Percentiles rank a stretch among this genome's conserved stretches.
Conservation (phyloP, 2,329 filamentous ascomycete species). For the Coleophoma eucalyptorum region DNA sequence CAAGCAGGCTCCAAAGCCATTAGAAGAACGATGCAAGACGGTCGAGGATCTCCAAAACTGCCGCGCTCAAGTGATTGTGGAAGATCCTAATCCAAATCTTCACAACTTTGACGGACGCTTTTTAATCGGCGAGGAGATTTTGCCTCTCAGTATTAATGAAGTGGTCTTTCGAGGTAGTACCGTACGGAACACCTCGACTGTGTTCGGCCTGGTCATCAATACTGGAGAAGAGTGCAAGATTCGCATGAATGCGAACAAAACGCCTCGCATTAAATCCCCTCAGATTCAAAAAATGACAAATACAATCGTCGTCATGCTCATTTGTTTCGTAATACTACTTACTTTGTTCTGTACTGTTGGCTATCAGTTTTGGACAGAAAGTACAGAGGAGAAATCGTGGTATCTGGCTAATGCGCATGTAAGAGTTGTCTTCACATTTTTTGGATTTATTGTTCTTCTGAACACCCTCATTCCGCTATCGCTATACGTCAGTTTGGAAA, state of each 20-base stretch:
- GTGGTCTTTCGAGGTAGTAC: constrained; percentile 85
- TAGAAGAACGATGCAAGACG: constrained; percentile 56
- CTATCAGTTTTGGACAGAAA: constrained; percentile 67
- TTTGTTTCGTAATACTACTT: constrained; percentile 72
- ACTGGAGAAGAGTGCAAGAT: constrained; percentile 95
- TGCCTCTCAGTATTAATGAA: constrained; percentile 74
- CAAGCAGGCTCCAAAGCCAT: constrained; percentile 61
- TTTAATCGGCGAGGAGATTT: constrained; percentile 50
- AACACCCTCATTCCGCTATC: constrained; percentile 92
- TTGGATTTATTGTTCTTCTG: constrained; percentile 90
- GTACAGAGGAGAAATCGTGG: constrained; percentile 61
- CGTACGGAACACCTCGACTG: constrained; percentile 67
- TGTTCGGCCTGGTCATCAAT: constrained; percentile 80
- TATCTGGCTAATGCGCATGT: constrained; percentile 66
- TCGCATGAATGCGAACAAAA: constrained; percentile 93
- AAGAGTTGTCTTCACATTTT: constrained; percentile 70
- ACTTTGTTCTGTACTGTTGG: constrained; percentile 74
- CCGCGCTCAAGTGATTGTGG: constrained; percentile 62
- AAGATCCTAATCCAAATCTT: constrained; percentile 74
- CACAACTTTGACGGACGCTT: constrained; percentile 74
- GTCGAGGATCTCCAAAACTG: constrained; percentile 51
- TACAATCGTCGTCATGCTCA: constrained; percentile 78
- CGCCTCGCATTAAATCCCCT: constrained; percentile 81
- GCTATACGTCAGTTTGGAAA: constrained; percentile 89
- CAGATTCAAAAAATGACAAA: constrained; percentile 79